Evolutionary conservation across 2,329 filamentous ascomycete genomes (phyloP).

Genomic region (Aspergillus ochraceoroseus): DNA sequence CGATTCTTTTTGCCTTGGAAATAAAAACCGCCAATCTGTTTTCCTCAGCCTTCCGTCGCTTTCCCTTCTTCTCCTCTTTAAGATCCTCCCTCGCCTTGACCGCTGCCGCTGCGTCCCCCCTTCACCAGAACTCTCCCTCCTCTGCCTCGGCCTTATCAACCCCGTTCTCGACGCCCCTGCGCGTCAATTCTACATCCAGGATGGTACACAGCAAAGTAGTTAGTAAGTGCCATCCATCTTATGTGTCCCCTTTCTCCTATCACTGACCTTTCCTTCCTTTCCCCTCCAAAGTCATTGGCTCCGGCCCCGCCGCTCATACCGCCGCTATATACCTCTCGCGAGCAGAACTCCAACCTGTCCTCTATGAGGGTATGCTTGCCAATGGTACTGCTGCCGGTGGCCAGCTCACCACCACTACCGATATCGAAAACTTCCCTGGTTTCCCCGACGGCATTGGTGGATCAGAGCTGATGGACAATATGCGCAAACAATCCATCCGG

Average conservation of each 20-base stretch:
- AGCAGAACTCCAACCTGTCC: conserved; percentile 87
- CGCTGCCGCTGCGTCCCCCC: conserved; percentile 64
- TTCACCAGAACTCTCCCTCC: conserved; percentile 56
- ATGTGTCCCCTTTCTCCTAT: not conserved
- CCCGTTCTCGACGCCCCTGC: conserved; percentile 37
- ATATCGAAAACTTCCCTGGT: conserved; percentile 96
- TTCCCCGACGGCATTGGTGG: conserved; percentile 89
- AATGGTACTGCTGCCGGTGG: conserved; percentile 94
- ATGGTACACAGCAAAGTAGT: conserved; percentile 93
- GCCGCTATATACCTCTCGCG: conserved; percentile 93
- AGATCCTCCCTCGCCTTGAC: conserved; percentile 69
- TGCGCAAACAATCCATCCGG: conserved; percentile 83
- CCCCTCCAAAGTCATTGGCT: conserved; percentile 65
- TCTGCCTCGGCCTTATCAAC: conserved; percentile 35
- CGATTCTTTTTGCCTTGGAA: too few species aligned
- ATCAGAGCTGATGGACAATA: conserved; percentile 85
- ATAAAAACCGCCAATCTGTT: conserved; percentile 77
- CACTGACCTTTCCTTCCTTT: not conserved
- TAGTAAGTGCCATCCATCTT: conserved; percentile 67
- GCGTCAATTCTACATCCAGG: conserved; percentile 43
- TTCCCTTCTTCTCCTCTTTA: conserved; percentile 54
- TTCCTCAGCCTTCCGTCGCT: conserved; percentile 72
- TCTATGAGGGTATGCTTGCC: conserved; percentile 97
- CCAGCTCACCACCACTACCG: conserved; percentile 96
- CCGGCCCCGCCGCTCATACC: conserved; percentile 94